These are phyloP conservation scores for Tympanopsis confertula DNA, from an alignment of 2,329 filamentous ascomycete genomes.

Conservation along the genomic window DNA sequence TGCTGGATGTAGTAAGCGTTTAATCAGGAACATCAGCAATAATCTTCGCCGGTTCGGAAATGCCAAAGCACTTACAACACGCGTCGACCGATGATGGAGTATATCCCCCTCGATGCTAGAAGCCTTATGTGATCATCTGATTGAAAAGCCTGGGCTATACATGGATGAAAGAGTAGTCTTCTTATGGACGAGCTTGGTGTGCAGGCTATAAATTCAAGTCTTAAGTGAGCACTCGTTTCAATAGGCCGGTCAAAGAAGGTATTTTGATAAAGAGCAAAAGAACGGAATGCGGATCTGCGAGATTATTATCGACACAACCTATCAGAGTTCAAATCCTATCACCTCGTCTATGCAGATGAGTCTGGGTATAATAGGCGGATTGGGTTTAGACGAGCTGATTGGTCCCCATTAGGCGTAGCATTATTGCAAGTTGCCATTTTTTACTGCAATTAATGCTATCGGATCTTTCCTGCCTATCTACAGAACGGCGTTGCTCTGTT, in stretches of 20 bases:
- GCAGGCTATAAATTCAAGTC: conserved; percentile 2
- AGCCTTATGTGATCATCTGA: conserved; percentile 3
- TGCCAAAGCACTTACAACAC: conserved; percentile 8
- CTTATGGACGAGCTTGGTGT: conserved; percentile 6
- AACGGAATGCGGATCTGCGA: conserved; percentile 18
- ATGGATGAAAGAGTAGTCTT: conserved; percentile 9
- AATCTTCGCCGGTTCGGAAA: conserved; percentile 7
- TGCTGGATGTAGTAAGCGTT: conserved; percentile 5
- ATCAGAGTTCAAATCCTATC: conserved; percentile 16
- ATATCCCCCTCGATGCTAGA: conserved; percentile 3
- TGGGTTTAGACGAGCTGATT: conserved; percentile 19
- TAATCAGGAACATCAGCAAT: conserved; percentile 5
- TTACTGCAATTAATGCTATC: conserved; percentile 9
- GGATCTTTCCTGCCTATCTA: conserved; percentile 12
- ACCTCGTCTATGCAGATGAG: conserved; percentile 22
- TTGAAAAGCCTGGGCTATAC: conserved; percentile 5
- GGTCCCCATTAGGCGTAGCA: conserved; percentile 17
- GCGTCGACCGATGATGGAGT: conserved; percentile 3
- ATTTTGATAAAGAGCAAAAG: conserved; percentile 13
- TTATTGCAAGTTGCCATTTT: conserved; percentile 12
- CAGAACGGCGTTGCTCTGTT: too few species aligned
- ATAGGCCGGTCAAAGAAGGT: conserved; percentile 8
- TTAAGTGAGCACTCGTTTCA: conserved; percentile 3
- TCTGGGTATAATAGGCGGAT: conserved; percentile 21
- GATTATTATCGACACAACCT: conserved; percentile 20